Evolutionary conservation across 257 asterid species (phyloP), one percentile per base, ranked within the genome.

Genomic region (Fraxinus cuspidata): DNA sequence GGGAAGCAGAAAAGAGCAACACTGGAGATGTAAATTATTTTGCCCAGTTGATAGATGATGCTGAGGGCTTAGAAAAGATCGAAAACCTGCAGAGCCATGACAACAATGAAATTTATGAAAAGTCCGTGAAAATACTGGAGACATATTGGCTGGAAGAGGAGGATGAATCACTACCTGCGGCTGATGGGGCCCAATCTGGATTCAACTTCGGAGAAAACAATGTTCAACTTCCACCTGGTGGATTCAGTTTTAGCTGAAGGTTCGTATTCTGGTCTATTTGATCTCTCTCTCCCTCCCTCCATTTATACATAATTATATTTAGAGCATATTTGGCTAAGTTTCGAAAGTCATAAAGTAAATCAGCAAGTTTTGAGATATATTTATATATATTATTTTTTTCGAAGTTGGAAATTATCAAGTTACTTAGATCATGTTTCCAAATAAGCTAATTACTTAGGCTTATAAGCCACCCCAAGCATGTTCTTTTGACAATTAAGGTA

Each of bases 61-160:
- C 97, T 0, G 97, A 91, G 77, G 97, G 99, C 31, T 70, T 90
- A 70, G 99, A 94, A 56, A 94, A 94, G 87, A 91, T 94, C 16
- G 99, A 94, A 76, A 89, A 83, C 84, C 80, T 94, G 80, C 99
- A 94, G 87, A 83, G 89, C 79, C 99, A 94, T 70, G 95, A 92
- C 83, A 94, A 92, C 92, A 89, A 86, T 71, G 99, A 94, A 83
- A 90, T 94, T 58, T 92, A 94, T 74, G 97, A 90, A 85, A 92
- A 94, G 86, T 96, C 97, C 47, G 97, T 92, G 79, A 94, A 88
- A 81, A 90, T 94, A 63, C 88, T 94, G 67, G 99, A 94, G 87
- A 74, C 95, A 0, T 94, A 92, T 81, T 94, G 99, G 99, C 88
- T 85, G 74, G 99, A 91, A 83, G 98, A 94, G 82, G 97, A 90